These are phyloP conservation scores for Magnusiomyces paraingens DNA, from an alignment of 1,139 yeast species.

Conservation along the genomic window DNA sequence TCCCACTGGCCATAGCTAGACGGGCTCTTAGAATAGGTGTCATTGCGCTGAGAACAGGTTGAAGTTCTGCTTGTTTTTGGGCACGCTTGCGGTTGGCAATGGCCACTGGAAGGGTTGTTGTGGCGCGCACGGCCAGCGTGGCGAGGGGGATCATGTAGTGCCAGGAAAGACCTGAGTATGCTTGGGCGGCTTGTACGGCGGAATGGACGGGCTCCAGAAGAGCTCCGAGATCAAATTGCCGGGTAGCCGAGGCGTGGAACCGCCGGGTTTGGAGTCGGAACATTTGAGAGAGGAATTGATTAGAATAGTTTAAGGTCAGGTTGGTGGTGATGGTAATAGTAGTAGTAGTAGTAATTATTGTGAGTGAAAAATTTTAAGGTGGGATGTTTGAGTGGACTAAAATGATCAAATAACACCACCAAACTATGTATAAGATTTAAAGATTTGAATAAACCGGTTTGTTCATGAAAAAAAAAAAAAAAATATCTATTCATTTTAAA, in stretches of 20 bases:
- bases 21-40: conserved; percentile 69
- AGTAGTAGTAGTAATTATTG: neutral
- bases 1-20: conserved; percentile 47
- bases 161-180: conserved; percentile 67
- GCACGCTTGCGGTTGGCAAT: conserved; percentile 61
- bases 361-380: neutral
- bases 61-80: conserved; percentile 60
- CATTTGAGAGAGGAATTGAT: neutral
- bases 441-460: neutral
- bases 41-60: conserved; percentile 61
- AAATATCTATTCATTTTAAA: neutral
- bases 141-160: conserved; percentile 70
- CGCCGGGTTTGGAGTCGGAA: neutral
- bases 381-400: neutral
- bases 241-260: neutral
- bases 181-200: conserved; percentile 25
- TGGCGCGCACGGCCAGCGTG: conserved; percentile 57
- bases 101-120: conserved; percentile 73
- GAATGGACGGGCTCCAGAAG: conserved; percentile 23
- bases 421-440: neutral
- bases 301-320: too few relatives aligned
- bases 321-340: neutral
- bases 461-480: neutral
- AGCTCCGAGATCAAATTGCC: neutral
- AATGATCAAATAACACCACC: neutral